Evolutionary conservation across 495 filamentous ascomycete genomes (phyloP), one percentile per base, ranked within the genome.

Genomic region (Aspergillus sclerotioniger): DNA sequence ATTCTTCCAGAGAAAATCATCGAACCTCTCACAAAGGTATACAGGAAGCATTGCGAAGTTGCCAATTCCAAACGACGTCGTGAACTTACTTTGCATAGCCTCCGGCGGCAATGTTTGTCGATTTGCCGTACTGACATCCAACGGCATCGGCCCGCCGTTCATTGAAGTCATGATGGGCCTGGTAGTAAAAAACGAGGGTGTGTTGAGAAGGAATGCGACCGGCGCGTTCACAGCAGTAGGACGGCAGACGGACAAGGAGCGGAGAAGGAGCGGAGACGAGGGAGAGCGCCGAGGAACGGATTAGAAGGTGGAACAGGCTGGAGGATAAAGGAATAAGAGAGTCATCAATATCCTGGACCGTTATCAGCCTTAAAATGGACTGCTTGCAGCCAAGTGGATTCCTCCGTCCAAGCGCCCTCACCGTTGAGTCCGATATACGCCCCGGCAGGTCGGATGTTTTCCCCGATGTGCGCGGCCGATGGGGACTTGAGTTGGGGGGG

Each of bases 291-390:
- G 47, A 53, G 8, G 29, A 25, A 32, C 15, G 20, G 31, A 49
- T 56, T 17, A 51, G 25, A 25, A 51, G 32, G 10, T 51, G 8
- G 31, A 48, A 33, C 4, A 15, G 17, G n/a, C 29, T 33, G 49
- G 28, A 54, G n/a, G 35, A 44, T 12, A 44, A 37, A 16, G n/a
- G 21, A 17, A 39, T 12, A 19, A 19, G 44, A 45, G 41, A 17
- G 41, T 16, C 25, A 25, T 25, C 25, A 25, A 25, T 25, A 25
- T 25, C 25, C 59, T 57, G 28, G 44, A 53, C 43, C 29, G 39
- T 57, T 57, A 59, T 65, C 63, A 65, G 63, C 63, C 63, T 65
- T 61, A 60, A 50, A 52, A 54, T 41, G 46, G 43, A 46, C 52
- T 48, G 52, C 51, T 51, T 46, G 43, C 33, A 53, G 61, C 51